These are phyloP conservation scores for Solanum dulcamara DNA, from an alignment of 257 asterid species.

Conservation along the genomic window DNA sequence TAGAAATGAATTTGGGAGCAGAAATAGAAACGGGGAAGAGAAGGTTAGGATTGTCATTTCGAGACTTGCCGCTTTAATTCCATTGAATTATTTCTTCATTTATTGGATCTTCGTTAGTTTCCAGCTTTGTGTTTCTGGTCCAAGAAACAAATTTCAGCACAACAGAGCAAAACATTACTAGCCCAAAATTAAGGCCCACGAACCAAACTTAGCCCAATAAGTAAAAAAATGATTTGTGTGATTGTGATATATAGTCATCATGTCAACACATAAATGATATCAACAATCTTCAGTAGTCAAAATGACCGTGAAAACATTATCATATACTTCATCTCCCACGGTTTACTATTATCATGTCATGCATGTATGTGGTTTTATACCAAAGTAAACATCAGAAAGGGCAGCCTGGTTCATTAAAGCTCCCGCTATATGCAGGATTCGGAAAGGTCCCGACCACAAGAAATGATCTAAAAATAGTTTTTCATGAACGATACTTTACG, in stretches of 20 bases:
- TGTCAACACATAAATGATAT: neutral
- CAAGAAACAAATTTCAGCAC: neutral
- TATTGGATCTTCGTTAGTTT: neutral
- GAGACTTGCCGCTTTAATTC: neutral
- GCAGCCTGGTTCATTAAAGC: too few species aligned
- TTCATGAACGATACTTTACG: neutral
- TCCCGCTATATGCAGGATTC: too few species aligned
- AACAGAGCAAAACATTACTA: neutral
- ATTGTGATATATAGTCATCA: too few species aligned
- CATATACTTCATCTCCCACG: too few species aligned
- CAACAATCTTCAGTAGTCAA: neutral
- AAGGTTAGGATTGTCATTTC: neutral
- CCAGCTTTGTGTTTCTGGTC: neutral
- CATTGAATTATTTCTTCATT: neutral
- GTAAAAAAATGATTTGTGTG: too few species aligned
- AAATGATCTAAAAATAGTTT: neutral
- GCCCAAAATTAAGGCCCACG: neutral
- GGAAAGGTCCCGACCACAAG: too few species aligned
- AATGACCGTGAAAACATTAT: too few species aligned
- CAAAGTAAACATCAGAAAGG: neutral
- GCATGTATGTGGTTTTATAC: neutral
- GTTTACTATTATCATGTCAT: too few species aligned
- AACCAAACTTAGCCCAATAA: neutral
- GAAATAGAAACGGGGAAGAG: neutral
- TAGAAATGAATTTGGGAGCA: neutral